Evolutionary conservation across 495 filamentous ascomycete genomes (phyloP).

Genomic region (Bacidia gigantensis): DNA sequence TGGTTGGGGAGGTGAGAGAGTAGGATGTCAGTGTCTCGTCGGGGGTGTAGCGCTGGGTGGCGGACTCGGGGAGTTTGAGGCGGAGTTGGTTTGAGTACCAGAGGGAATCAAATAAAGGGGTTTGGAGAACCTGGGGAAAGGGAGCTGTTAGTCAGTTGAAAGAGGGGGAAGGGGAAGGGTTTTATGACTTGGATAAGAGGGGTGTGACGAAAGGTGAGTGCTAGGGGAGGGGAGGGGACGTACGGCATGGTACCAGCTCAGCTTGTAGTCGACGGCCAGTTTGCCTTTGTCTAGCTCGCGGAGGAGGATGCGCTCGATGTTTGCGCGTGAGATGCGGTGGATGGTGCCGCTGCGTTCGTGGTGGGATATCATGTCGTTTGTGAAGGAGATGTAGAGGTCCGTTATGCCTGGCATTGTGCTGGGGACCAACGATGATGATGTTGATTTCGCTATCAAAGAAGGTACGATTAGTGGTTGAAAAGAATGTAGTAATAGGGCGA

Average conservation of each 20-base stretch:
- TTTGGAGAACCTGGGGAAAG: slow-evolving; percentile 12
- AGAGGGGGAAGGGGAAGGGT: neutral
- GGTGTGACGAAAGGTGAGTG: neutral
- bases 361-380: neutral
- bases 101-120: slow-evolving; percentile 11
- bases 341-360: neutral
- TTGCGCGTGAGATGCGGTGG: slow-evolving; percentile 1
- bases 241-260: slow-evolving; percentile 11
- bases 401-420: slow-evolving; percentile 1
- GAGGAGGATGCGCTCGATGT: slow-evolving; percentile 4
- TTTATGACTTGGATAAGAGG: neutral
- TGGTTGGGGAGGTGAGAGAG: neutral
- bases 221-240: neutral
- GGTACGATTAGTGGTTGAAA: too few species aligned
- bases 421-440: too few species aligned
- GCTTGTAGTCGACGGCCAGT: neutral
- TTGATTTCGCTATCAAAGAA: too few species aligned
- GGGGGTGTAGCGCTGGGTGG: neutral
- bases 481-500: too few species aligned
- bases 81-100: neutral
- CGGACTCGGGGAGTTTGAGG: neutral
- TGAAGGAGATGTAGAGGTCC: neutral
- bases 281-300: neutral
- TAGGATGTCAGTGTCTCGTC: neutral
- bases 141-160: neutral